Base-by-base conservation (phyloP, 2,329 filamentous ascomycete species). In the Arthroderma sp. region DNA sequence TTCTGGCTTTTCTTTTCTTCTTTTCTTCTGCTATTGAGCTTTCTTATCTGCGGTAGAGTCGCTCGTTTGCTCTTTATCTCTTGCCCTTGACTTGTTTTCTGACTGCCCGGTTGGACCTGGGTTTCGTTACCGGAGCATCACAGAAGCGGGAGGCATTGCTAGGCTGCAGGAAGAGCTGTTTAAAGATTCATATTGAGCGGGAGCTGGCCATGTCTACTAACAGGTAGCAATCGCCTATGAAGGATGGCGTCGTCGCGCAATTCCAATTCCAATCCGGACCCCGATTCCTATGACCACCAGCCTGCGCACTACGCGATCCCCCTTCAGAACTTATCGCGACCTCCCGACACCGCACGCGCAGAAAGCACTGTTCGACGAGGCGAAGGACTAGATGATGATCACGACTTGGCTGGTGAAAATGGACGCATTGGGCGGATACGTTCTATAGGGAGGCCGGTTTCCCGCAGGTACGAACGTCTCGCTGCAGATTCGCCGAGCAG, bases 231-330 rank as follows among this genome's bases (percentile, higher is more conserved):
- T 51, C 56, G 51, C 48, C 58, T 59, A 59, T 56, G 51, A 64
- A 42, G 55, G 53, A 67, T 67, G 64, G 64, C 64, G 56, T 59
- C 64, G 38, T 48, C 49, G 10, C 40, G 42, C 27, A 49, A 44
- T 43, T 59, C 57, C 52, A 58, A 56, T 53, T 57, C 60, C 50
- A 55, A 53, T 52, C 52, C 51, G 48, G 54, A 60, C 34, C 52
- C 52, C 43, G 15, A 22, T 22, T 22, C 15, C 15, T 22, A 22
- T 22, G 15, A 22, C 15, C 36, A 36, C 41, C 49, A 50, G 43
- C 50, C 54, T 22, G 50, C 51, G n/a, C 50, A 57, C 47, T 63
- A 66, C 44, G 80, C 81, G 50, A 88, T 91, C 65, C 83, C 82
- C 48, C 69, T 89, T 47, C 80, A 80, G 62, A 75, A 81, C 54